Base-by-base conservation (phyloP, 257 asterid genomes). In the Datura wrightii region DNA sequence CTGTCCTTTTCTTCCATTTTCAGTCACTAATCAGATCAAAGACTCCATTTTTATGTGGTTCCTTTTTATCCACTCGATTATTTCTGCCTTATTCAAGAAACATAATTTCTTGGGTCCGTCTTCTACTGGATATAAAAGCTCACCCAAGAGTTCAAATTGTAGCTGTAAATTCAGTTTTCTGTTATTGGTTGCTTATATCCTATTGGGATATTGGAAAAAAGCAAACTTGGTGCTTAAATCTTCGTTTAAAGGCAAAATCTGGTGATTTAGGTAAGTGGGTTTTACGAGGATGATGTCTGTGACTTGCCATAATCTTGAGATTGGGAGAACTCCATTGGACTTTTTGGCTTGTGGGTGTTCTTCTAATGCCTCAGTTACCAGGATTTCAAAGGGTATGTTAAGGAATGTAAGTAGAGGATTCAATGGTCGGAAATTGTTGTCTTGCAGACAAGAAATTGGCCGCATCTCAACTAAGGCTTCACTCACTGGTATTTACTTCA, bases 321-420 rank as follows among this genome's bases (percentile, higher is more conserved):
- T 94, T 80, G 94, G 90, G 44, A 89, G 97, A 88, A 89, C 88
- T 62, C 88, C 92, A 74, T 82, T 93, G 84, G 97, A 94, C 19
- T 90, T 89, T 71, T 88, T 88, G 59, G 89, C 92, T 16, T 92
- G 97, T 87, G 97, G 93, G 79, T 93, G 96, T 87, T 91, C 97
- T 82, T 92, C 97, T 10, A 92, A 89, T 88, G 91, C 91, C 36
- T 91, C 94, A 24, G 84, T 86, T 15, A 87, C 85, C 18, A 86
- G 88, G 87, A 79, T 84, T 80, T 83, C 90, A 10, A 90, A 88
- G 72, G 91, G 91, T 52, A 62, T 89, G 50, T 58, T 89, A 53
- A 91, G 92, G 85, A 92, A 88, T 88, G 91, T 86, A 84, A 79
- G 76, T 66, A 88, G 94, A 70, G 90, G 93, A 82, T 83, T 63